A percentile compares a stretch with the other conserved stretches of the same genome.
These are phyloP conservation scores for Monosporascus ibericus DNA, from an alignment of 2,329 filamentous ascomycete genomes.

Conservation along the genomic window DNA sequence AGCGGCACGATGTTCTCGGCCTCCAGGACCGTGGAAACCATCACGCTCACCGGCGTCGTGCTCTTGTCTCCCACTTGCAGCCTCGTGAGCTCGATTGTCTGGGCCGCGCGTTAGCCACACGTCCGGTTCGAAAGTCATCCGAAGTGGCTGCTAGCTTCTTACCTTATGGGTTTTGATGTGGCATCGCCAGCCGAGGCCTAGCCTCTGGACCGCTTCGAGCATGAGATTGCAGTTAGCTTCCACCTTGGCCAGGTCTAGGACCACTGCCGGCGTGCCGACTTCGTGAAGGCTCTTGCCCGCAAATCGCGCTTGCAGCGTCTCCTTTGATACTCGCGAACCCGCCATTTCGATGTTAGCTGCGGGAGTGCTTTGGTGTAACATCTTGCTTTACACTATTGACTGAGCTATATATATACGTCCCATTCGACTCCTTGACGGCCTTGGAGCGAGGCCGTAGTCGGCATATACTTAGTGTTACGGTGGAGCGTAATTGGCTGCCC, in stretches of 20 bases:
- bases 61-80: conserved; percentile 60
- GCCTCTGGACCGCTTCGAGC: conserved; percentile 53
- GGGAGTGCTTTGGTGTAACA: neutral
- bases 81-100: conserved; percentile 61
- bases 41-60: conserved; percentile 48
- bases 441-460: no score
- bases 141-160: conserved; percentile 6
- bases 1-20: conserved; percentile 60
- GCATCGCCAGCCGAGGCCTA: conserved; percentile 63
- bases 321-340: conserved; percentile 22
- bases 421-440: no score
- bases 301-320: conserved; percentile 36
- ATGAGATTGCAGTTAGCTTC: conserved; percentile 64
- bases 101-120: conserved; percentile 10
- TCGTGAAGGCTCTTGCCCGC: conserved; percentile 55
- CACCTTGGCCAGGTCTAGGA: conserved; percentile 63
- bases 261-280: conserved; percentile 58
- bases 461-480: no score
- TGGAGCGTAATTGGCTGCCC: no score
- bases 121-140: neutral
- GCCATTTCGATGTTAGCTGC: conserved; percentile 6
- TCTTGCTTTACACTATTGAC: no score
- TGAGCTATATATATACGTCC: no score
- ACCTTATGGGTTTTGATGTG: conserved; percentile 85
- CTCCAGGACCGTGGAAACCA: conserved; percentile 71